phyloP scores from a whole-genome alignment of 1,139 yeast genomes.

The Spencermartinsiella ligniputridi region DNA sequence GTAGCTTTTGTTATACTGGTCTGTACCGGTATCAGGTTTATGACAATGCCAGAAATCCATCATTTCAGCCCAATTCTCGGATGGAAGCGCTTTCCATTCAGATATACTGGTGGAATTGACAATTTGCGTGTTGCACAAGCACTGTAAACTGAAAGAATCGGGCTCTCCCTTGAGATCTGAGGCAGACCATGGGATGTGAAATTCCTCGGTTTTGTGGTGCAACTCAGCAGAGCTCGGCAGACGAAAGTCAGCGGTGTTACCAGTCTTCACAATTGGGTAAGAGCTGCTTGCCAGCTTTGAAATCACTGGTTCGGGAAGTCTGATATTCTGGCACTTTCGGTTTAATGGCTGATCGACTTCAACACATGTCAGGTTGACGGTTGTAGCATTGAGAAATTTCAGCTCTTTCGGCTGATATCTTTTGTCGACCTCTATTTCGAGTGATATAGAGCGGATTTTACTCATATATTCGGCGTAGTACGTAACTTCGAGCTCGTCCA shows the following conservation, averaged over 20 bases:
- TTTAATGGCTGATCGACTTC: constrained; percentile 1
- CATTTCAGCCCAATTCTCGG: constrained; percentile 90
- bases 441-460: constrained; percentile 26
- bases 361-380: constrained; percentile 16
- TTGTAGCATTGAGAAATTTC: constrained; percentile 15
- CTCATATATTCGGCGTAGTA: constrained; percentile 35
- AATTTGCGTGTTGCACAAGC: constrained; percentile 8
- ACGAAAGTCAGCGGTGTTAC: constrained; percentile 18
- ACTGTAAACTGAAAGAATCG: background rate
- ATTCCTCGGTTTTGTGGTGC: constrained; percentile 2
- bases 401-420: constrained; percentile 14
- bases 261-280: constrained; percentile 8
- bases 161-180: constrained; percentile 7
- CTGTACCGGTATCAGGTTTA: constrained; percentile 53
- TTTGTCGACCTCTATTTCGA: constrained; percentile 23
- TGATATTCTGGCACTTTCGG: constrained; percentile 6
- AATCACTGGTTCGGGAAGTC: constrained; percentile 23
- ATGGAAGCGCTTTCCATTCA: constrained; percentile 62
- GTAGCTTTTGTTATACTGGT: constrained; percentile 25
- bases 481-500: background rate
- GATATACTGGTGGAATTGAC: constrained; percentile 10
- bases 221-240: constrained; percentile 25
- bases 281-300: constrained; percentile 17
- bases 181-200: constrained; percentile 22
- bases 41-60: constrained; percentile 99